phyloP scores from a whole-genome alignment of 768 basidiomycete species.

The Rickenella mellea region DNA sequence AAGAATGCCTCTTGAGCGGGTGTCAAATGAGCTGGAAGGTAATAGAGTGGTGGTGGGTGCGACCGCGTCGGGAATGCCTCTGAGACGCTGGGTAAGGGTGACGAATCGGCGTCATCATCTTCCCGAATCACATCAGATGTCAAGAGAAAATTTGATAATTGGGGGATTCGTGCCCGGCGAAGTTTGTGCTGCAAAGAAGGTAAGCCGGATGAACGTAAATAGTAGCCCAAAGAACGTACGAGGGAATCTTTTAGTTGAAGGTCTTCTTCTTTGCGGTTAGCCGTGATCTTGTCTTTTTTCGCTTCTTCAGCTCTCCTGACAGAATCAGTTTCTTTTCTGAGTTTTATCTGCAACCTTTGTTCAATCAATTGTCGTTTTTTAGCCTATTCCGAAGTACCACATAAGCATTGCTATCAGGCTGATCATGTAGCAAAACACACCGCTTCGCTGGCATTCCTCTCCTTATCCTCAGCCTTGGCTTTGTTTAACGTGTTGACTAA shows the following conservation, averaged over 20 bases:
- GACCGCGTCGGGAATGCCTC: constrained; percentile 40
- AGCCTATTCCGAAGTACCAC: constrained; percentile 34
- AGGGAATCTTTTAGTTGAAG: constrained; percentile 74
- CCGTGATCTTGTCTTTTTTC: constrained; percentile 69
- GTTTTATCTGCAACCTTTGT: constrained; percentile 76
- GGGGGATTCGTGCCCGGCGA: constrained; percentile 59
- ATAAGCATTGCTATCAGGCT: not conserved
- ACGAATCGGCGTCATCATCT: constrained; percentile 19
- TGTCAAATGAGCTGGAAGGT: constrained; percentile 60
- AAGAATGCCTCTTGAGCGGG: constrained; percentile 65
- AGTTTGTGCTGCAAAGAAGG: constrained; percentile 49
- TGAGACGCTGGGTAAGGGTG: constrained; percentile 24
- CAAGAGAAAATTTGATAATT: constrained; percentile 64
- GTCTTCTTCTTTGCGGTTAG: constrained; percentile 77
- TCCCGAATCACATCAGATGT: constrained; percentile 60
- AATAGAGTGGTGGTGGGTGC: constrained; percentile 72
- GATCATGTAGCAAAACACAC: constrained; percentile 27
- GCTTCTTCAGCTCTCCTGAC: constrained; percentile 80
- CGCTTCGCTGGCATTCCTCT: constrained; percentile 78
- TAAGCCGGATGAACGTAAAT: not conserved
- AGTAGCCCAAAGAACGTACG: constrained; percentile 44
- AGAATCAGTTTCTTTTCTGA: constrained; percentile 78
- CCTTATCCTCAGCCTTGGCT: constrained; percentile 81
- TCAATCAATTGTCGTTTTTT: constrained; percentile 80
- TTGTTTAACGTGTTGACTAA: constrained; percentile 77